Evolutionary conservation across 2,329 filamentous ascomycete species (phyloP).

Genomic region (Exophiala sp.): DNA sequence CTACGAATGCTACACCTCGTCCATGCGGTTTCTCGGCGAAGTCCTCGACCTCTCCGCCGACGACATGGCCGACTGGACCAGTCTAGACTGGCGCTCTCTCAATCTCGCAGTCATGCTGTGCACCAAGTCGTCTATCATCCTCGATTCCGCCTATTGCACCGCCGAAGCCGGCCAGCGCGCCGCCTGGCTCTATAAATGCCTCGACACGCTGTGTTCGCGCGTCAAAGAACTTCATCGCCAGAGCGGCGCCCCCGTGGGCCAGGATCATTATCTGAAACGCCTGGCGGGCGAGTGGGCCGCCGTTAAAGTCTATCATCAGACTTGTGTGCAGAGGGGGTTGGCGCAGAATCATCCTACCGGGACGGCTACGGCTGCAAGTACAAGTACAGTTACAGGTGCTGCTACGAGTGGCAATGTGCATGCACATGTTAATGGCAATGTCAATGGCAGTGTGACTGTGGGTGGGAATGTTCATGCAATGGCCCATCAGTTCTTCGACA

Average conservation of each 20-base stretch:
- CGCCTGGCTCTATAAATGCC: slow-evolving; percentile 15
- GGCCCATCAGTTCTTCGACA: neutral
- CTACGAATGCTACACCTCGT: slow-evolving; percentile 15
- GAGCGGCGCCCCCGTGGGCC: neutral
- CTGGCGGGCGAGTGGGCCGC: slow-evolving; percentile 13
- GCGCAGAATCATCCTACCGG: neutral
- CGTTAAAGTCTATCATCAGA: slow-evolving; percentile 16
- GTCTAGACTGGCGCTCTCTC: slow-evolving; percentile 14
- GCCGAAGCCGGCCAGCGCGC: slow-evolving; percentile 13
- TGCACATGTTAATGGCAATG: neutral
- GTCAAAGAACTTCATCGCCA: slow-evolving; percentile 8
- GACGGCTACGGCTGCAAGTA: too few relatives aligned
- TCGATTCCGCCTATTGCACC: slow-evolving; percentile 12
- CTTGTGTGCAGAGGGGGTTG: slow-evolving; percentile 8
- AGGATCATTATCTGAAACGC: slow-evolving; percentile 11
- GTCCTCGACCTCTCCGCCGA: slow-evolving; percentile 9
- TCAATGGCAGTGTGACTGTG: neutral
- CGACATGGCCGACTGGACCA: slow-evolving; percentile 16
- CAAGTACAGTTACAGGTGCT: too few relatives aligned
- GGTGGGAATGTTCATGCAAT: neutral
- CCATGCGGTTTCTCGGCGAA: slow-evolving; percentile 10
- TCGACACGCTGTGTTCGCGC: slow-evolving; percentile 15
- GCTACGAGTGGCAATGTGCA: neutral
- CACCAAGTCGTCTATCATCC: slow-evolving; percentile 16
- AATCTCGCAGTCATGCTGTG: slow-evolving; percentile 16